A percentile compares a stretch with the other conserved stretches of the same genome.
phyloP scores from a whole-genome alignment of 1,139 yeast genomes.

The Geotrichum carabidarum region DNA sequence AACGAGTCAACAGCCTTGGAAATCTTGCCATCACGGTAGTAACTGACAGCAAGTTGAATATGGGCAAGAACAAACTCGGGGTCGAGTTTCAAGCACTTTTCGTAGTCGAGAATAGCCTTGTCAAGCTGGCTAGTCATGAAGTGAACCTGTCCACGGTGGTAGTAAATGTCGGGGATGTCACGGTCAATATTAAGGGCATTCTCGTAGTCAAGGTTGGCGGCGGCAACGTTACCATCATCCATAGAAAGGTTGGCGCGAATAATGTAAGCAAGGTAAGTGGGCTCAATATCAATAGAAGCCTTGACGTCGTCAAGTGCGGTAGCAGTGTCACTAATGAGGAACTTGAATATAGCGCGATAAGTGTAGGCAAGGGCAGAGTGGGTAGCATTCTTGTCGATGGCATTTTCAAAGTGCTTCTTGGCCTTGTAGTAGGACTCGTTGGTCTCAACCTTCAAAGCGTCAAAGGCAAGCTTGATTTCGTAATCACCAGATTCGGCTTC shows the following conservation, averaged over 20 bases:
- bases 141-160: conserved; percentile 90
- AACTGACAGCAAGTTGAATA: conserved; percentile 89
- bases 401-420: conserved; percentile 61
- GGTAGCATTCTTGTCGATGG: conserved; percentile 43
- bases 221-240: conserved; percentile 57
- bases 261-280: conserved; percentile 79
- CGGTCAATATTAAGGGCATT: conserved; percentile 69
- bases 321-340: conserved; percentile 69
- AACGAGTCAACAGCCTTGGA: conserved; percentile 62
- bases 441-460: conserved; percentile 47
- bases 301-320: conserved; percentile 58
- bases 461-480: conserved; percentile 63
- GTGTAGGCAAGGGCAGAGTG: conserved; percentile 67
- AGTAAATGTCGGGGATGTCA: conserved; percentile 73
- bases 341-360: conserved; percentile 74
- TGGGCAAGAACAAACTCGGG: conserved; percentile 76
- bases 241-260: conserved; percentile 81
- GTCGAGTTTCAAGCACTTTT: conserved; percentile 68
- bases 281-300: conserved; percentile 59
- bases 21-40: conserved; percentile 72
- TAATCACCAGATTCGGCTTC: conserved; percentile 56
- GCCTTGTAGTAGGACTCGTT: conserved; percentile 72
- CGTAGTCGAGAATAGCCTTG: conserved; percentile 70
- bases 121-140: conserved; percentile 73
- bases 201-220: conserved; percentile 65